Base-by-base conservation (phyloP, 306 rosid genomes). In the Carpinus fangiana region DNA sequence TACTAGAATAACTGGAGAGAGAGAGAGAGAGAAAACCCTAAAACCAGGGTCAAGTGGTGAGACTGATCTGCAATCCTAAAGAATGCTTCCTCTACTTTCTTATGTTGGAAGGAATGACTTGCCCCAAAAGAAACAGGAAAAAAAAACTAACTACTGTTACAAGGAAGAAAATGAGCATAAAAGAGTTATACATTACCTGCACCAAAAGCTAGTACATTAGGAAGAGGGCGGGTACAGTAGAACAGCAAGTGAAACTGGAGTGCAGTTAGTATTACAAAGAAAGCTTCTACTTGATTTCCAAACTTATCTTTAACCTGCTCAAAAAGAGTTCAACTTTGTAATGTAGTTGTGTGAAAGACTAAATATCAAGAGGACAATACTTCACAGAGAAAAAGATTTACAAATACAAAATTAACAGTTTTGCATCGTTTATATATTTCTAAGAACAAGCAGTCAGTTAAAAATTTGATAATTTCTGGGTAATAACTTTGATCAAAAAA, bases 261-360 rank as follows among this genome's bases (percentile, higher is more conserved):
- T 55, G 92, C 90, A 52, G 95, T 89, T 20, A 94, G 73, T 76
- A 94, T 85, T 69, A 84, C 91, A 83, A 87, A 90, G 87, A 92
- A 92, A 69, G 96, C 89, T 88, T 94, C 98, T 51, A 94, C 97
- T 74, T 92, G 98, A 80, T 77, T 87, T 54, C 98, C 97, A 85
- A 90, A 94, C 85, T 82, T 89, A 76, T 82, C 78, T 82, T 87
- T 87, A 78, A 90, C 86, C 97, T 94, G 90, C 83, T 78, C 16
- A 83, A 54, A 23, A 61, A 78, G 72, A 41, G 43, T 21, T 60
- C 34, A 69, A 51, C 48, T 36, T 67, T n/a, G 11, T 9, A 57
- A 57, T 26, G 36, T 20, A 57, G 34, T 20, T 57, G 14, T 2
- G n/a, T 36, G 20, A 65, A 38, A 36, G 11, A 65, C 17, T 66